A percentile compares a stretch with the other conserved stretches of the same genome.
Evolutionary conservation across 805 yeast genomes (phyloP).

Genomic region (Yarrowia deformans): DNA sequence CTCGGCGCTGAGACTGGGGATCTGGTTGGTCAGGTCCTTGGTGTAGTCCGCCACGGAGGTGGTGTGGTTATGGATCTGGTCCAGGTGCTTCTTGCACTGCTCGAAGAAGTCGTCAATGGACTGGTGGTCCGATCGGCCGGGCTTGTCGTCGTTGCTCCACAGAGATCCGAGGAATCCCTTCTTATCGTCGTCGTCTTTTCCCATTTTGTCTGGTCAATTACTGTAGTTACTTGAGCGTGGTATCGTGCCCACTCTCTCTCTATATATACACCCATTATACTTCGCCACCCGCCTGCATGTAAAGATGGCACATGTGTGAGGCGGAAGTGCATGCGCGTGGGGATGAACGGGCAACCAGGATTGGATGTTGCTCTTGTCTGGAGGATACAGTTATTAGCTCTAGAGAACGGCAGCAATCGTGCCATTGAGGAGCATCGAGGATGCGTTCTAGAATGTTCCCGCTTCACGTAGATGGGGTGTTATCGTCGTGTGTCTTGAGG

Average conservation of each 20-base stretch:
- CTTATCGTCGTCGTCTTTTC: conserved; percentile 38
- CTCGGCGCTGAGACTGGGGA: conserved; percentile 16
- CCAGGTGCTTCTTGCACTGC: conserved; percentile 37
- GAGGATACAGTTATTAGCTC: not conserved
- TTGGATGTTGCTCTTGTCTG: not conserved
- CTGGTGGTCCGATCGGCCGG: conserved; percentile 10
- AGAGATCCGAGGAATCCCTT: conserved; percentile 33
- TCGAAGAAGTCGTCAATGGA: conserved; percentile 37
- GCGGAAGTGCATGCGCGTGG: conserved; percentile 14
- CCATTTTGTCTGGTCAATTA: conserved; percentile 6
- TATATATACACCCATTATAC: conserved; percentile 17
- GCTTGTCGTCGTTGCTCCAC: conserved; percentile 26
- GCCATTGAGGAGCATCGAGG: not conserved
- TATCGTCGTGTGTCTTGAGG: too few species aligned
- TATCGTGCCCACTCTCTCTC: not conserved
- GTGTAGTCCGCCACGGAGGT: conserved; percentile 32
- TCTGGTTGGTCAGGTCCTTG: conserved; percentile 14
- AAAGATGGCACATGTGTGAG: not conserved
- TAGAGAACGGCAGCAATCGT: conserved; percentile 17
- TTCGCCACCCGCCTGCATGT: conserved; percentile 37
- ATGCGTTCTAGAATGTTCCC: too few species aligned
- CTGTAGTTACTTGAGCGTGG: not conserved
- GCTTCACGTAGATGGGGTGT: too few species aligned
- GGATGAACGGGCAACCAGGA: not conserved
- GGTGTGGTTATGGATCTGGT: conserved; percentile 31